A percentile compares a stretch with the other conserved stretches of the same genome.
These are phyloP conservation scores for Infundibulicybe gibba DNA, from an alignment of 768 basidiomycete genomes.

Conservation along the genomic window DNA sequence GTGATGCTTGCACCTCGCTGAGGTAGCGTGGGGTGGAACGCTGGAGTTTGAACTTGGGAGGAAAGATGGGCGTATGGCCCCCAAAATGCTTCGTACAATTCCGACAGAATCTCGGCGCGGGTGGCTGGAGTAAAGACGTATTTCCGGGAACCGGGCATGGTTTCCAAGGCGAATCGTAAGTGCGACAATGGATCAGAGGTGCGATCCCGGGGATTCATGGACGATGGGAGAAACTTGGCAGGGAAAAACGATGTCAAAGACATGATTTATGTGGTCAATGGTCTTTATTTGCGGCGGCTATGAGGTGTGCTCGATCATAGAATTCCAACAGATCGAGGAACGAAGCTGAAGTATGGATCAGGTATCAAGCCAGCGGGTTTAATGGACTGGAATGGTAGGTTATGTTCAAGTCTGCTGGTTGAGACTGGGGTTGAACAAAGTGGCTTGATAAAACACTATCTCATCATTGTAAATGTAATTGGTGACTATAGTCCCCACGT, in stretches of 20 bases:
- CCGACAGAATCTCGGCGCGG: constrained; percentile 77
- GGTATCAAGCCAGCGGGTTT: too few species aligned
- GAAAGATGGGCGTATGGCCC: constrained; percentile 73
- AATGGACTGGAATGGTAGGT: too few species aligned
- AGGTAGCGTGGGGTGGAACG: constrained; percentile 63
- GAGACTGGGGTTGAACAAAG: too few species aligned
- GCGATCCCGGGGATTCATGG: constrained; percentile 54
- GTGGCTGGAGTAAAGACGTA: constrained; percentile 72
- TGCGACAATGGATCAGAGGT: constrained; percentile 64
- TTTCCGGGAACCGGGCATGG: constrained; percentile 77
- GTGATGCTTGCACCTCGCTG: constrained; percentile 63
- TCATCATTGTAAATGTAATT: too few species aligned
- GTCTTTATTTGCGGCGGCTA: background rate
- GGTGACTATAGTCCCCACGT: too few species aligned
- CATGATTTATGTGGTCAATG: constrained; percentile 1
- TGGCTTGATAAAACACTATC: too few species aligned
- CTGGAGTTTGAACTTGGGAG: constrained; percentile 61
- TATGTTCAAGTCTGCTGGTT: too few species aligned
- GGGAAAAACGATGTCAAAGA: constrained; percentile 30
- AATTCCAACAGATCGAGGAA: too few species aligned
- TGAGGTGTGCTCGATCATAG: too few species aligned
- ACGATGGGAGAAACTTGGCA: constrained; percentile 47
- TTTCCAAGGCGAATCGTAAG: constrained; percentile 73
- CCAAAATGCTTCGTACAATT: constrained; percentile 82
- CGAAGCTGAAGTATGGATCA: too few species aligned